Evolutionary conservation across 176 grass and related monocot species (phyloP).

Genomic region (Juncus inflexus): DNA sequence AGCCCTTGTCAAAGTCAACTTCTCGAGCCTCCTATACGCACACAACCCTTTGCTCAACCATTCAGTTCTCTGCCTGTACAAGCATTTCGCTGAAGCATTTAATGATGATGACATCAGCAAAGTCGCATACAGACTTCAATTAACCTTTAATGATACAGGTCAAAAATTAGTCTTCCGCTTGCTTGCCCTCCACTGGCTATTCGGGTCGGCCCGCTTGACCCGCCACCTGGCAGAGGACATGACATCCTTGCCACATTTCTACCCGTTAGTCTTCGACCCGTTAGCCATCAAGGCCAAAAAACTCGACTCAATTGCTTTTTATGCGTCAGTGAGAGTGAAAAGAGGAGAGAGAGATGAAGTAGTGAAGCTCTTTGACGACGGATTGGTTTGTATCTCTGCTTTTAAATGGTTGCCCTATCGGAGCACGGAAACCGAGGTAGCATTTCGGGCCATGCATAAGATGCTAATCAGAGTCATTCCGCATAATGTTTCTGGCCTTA

Average conservation of each 20-base stretch:
- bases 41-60: slow-evolving; percentile 64
- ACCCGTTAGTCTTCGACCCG: slow-evolving; percentile 67
- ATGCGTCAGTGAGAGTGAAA: slow-evolving; percentile 36
- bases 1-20: slow-evolving; percentile 86
- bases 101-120: slow-evolving; percentile 47
- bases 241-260: slow-evolving; percentile 34
- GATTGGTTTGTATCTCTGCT: slow-evolving; percentile 55
- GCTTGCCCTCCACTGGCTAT: slow-evolving; percentile 79
- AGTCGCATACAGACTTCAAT: slow-evolving; percentile 47
- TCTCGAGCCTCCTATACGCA: slow-evolving; percentile 60
- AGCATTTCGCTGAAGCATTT: slow-evolving; percentile 58
- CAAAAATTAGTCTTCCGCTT: slow-evolving; percentile 49
- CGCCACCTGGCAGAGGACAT: slow-evolving; percentile 23
- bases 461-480: slow-evolving; percentile 51
- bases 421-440: slow-evolving; percentile 76
- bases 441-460: slow-evolving; percentile 66
- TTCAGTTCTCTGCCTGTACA: slow-evolving; percentile 57
- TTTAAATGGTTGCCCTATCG: slow-evolving; percentile 65
- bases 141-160: slow-evolving; percentile 45
- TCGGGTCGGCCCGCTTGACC: slow-evolving; percentile 51
- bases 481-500: slow-evolving; percentile 35
- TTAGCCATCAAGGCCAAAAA: slow-evolving; percentile 85
- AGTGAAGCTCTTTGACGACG: slow-evolving; percentile 54
- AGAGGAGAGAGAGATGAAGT: slow-evolving; percentile 7
- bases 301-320: slow-evolving; percentile 54